Evolutionary conservation across 148 eudicot genomes (phyloP).

Genomic region (Fagopyrum homotropicum): DNA sequence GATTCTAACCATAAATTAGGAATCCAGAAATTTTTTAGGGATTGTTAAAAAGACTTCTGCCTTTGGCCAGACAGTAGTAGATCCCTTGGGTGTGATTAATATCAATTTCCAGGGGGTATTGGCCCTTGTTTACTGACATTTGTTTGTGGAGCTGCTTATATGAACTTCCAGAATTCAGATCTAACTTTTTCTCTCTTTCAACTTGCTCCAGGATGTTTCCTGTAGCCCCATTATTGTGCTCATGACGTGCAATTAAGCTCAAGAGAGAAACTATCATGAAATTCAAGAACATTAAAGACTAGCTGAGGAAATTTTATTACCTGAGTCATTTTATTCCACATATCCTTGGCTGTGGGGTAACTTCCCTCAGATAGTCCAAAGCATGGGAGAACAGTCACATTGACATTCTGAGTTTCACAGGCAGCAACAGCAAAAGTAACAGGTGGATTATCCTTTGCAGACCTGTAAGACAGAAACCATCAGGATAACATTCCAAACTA

Average conservation of each 20-base stretch:
- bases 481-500: neutral
- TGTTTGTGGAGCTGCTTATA: too few relatives aligned
- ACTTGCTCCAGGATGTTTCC: neutral
- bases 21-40: too few relatives aligned
- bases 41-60: too few relatives aligned
- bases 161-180: too few relatives aligned
- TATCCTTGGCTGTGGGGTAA: slow-evolving; percentile 78
- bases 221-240: neutral
- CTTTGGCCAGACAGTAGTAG: too few relatives aligned
- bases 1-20: too few relatives aligned
- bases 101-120: too few relatives aligned
- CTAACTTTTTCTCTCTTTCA: neutral
- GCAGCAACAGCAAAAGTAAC: slow-evolving; percentile 95
- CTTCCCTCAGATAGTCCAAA: slow-evolving; percentile 83
- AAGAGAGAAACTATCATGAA: neutral
- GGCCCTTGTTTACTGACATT: too few relatives aligned
- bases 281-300: slow-evolving; percentile 10
- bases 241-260: neutral
- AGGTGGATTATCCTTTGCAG: slow-evolving; percentile 83
- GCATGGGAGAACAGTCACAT: slow-evolving; percentile 81
- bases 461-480: slow-evolving; percentile 38
- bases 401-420: slow-evolving; percentile 94
- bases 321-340: slow-evolving; percentile 90
- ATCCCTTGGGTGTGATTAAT: too few relatives aligned
- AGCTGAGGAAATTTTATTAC: slow-evolving; percentile 25